A percentile compares a stretch with the other conserved stretches of the same genome.
Conservation (phyloP, 1,284 basidiomycete genomes). For the Microbotryomycetes sp. region DNA sequence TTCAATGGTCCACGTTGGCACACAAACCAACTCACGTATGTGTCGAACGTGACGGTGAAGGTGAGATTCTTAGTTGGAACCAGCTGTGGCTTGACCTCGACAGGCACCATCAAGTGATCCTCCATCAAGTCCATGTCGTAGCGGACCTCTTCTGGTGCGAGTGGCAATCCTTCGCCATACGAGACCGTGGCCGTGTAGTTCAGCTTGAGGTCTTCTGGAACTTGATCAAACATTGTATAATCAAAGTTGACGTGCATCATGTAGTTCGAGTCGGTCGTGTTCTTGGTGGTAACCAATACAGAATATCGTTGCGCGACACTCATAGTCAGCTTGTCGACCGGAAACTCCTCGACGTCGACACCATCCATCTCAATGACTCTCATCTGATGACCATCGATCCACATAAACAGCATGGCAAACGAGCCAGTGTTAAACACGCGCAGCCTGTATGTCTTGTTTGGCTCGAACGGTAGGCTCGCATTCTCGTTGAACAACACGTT, state of each 20-base stretch:
- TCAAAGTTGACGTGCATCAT: conserved; percentile 83
- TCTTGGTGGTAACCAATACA: conserved; percentile 78
- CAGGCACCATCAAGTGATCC: conserved; percentile 59
- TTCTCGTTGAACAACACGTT: conserved; percentile 67
- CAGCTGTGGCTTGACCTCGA: conserved; percentile 53
- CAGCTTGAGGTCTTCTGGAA: conserved; percentile 63
- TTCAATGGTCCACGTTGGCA: not conserved
- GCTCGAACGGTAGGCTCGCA: conserved; percentile 69
- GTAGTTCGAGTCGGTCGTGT: conserved; percentile 77
- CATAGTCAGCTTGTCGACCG: conserved; percentile 62
- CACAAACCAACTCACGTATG: conserved; percentile 46
- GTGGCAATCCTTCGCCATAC: conserved; percentile 52
- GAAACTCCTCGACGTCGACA: conserved; percentile 66
- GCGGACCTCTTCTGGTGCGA: conserved; percentile 53
- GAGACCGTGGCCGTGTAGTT: conserved; percentile 73
- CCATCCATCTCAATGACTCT: conserved; percentile 82
- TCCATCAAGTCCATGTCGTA: conserved; percentile 47
- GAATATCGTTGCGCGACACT: conserved; percentile 91
- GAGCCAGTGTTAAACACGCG: conserved; percentile 62
- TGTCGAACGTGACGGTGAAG: conserved; percentile 54
- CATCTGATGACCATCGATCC: conserved; percentile 87
- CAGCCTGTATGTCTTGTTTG: conserved; percentile 64
- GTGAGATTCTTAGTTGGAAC: conserved; percentile 43
- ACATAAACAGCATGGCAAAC: conserved; percentile 70
- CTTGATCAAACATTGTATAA: conserved; percentile 69